These are phyloP conservation scores for Castanea crenata DNA, from an alignment of 306 rosid species.

Conservation along the genomic window DNA sequence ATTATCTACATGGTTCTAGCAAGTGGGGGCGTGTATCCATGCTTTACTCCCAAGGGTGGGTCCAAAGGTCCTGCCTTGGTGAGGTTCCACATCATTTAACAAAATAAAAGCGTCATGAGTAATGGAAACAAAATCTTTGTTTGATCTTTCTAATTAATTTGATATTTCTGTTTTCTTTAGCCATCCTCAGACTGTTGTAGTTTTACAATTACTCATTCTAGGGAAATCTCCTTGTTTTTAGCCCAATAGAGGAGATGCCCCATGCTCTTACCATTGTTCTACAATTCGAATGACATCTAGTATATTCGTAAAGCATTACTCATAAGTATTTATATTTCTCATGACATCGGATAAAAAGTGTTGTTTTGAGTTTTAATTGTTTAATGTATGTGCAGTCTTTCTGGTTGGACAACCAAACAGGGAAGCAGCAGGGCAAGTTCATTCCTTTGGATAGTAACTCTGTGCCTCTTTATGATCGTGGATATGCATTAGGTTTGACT, in stretches of 20 bases:
- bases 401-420: conserved; percentile 82
- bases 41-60: too few species aligned
- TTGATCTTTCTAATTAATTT: not conserved
- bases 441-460: conserved; percentile 60
- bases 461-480: conserved; percentile 93
- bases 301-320: conserved; percentile 2
- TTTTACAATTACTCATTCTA: not conserved
- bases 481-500: conserved; percentile 83
- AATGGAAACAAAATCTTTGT: not conserved
- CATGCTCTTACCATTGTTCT: not conserved
- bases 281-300: conserved; percentile 2
- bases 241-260: not conserved
- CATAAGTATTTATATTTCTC: conserved; percentile 6
- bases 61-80: too few species aligned
- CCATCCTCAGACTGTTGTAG: not conserved
- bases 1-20: too few species aligned
- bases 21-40: too few species aligned
- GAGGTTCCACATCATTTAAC: too few species aligned
- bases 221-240: conserved; percentile 1
- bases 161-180: not conserved
- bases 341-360: not conserved
- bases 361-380: conserved; percentile 15
- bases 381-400: conserved; percentile 61
- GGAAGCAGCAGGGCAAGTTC: conserved; percentile 40
- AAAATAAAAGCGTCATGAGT: too few species aligned